These are phyloP conservation scores for Colletotrichum sojae DNA, from an alignment of 2,329 filamentous ascomycete genomes.

Conservation along the genomic window DNA sequence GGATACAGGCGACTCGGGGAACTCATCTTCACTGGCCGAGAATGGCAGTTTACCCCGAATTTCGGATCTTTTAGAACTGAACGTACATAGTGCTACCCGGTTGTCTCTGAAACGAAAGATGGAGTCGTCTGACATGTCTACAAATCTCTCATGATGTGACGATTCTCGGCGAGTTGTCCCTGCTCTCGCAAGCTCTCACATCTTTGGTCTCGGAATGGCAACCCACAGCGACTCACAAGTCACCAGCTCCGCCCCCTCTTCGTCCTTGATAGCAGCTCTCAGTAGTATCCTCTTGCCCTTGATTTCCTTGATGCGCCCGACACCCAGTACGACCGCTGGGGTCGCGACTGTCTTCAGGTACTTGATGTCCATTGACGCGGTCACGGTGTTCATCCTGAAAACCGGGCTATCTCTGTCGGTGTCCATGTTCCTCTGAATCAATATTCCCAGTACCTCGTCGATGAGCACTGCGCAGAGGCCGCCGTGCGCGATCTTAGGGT, in stretches of 20 bases:
- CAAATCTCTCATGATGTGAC: too few species aligned
- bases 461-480: constrained; percentile 53
- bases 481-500: constrained; percentile 52
- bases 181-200: neutral
- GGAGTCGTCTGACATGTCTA: too few species aligned
- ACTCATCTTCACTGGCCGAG: too few species aligned
- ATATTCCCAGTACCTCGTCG: constrained; percentile 54
- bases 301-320: constrained; percentile 49
- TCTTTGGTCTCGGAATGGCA: constrained; percentile 22
- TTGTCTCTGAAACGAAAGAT: too few species aligned
- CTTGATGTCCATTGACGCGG: constrained; percentile 52
- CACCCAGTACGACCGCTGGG: constrained; percentile 49
- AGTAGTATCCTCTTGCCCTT: constrained; percentile 53
- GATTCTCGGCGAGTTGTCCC: neutral
- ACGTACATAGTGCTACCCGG: too few species aligned
- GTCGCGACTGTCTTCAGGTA: constrained; percentile 51
- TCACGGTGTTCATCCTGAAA: constrained; percentile 50
- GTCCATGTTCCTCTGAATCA: constrained; percentile 54
- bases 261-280: constrained; percentile 48
- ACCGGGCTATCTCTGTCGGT: constrained; percentile 49
- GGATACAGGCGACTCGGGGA: too few species aligned
- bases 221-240: constrained; percentile 43
- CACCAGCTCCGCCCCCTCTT: constrained; percentile 48
- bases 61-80: too few species aligned
- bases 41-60: too few species aligned